Percentiles rank a stretch among this genome's conserved stretches.
These are phyloP conservation scores for Yamadazyma ubonensis DNA, from an alignment of 805 yeast species.

Conservation along the genomic window DNA sequence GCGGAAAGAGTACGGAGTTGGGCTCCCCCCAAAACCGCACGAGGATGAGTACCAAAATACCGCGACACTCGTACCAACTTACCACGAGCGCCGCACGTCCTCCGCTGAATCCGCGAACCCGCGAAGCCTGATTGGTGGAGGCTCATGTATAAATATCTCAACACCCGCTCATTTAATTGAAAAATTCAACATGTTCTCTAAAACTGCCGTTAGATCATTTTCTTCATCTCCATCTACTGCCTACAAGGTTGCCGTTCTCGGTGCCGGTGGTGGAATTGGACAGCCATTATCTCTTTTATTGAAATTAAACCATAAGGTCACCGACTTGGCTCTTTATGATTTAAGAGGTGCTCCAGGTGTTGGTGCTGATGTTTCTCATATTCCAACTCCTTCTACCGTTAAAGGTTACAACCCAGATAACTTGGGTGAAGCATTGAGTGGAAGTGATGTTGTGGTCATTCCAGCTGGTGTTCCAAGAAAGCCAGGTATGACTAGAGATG, in stretches of 20 bases:
- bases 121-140: constrained; percentile 6
- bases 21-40: too few relatives aligned
- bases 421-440: constrained; percentile 65
- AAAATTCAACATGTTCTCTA: constrained; percentile 56
- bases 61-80: background rate
- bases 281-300: constrained; percentile 55
- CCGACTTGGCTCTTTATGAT: constrained; percentile 84
- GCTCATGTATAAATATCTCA: constrained; percentile 2
- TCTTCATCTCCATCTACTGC: constrained; percentile 64
- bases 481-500: constrained; percentile 99
- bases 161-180: too few relatives aligned
- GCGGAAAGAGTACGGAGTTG: too few relatives aligned
- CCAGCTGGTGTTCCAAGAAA: constrained; percentile 99
- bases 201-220: constrained; percentile 60
- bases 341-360: constrained; percentile 94
- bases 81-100: background rate
- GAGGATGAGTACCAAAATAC: too few relatives aligned
- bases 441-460: constrained; percentile 82
- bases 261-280: constrained; percentile 95
- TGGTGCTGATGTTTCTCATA: constrained; percentile 92
- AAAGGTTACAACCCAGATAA: constrained; percentile 85
- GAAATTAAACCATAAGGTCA: constrained; percentile 85
- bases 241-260: constrained; percentile 73
- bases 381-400: constrained; percentile 89
- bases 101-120: too few relatives aligned